These are phyloP conservation scores for Acmispon strigosus DNA, from an alignment of 306 rosid species.

Conservation along the genomic window DNA sequence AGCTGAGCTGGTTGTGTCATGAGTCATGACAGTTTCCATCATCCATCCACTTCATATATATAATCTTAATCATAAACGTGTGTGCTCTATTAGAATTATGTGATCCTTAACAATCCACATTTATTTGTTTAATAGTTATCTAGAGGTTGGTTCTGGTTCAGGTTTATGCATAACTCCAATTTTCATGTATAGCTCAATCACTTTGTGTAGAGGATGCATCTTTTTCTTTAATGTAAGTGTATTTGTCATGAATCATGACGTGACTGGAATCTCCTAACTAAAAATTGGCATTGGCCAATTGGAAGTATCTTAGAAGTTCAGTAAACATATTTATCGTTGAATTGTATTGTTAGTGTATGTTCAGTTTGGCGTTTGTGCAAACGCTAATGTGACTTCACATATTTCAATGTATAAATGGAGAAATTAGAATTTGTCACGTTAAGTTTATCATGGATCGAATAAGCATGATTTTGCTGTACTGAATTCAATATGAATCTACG, in stretches of 20 bases:
- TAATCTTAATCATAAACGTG: background rate
- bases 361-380: no score
- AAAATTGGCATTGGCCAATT: background rate
- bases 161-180: background rate
- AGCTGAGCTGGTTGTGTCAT: slow-evolving; percentile 33
- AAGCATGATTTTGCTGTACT: no score
- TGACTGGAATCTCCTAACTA: slow-evolving; percentile 19
- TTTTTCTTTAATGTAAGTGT: background rate
- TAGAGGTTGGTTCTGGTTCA: slow-evolving; percentile 8
- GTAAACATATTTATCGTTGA: no score
- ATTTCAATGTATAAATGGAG: no score
- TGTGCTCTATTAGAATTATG: background rate
- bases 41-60: background rate
- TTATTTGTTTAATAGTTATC: background rate
- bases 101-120: background rate
- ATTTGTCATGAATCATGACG: slow-evolving; percentile 3
- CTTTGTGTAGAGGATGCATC: background rate
- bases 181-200: background rate
- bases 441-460: no score
- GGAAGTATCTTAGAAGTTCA: slow-evolving; percentile 8
- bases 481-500: no score
- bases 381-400: no score
- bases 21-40: slow-evolving; percentile 16
- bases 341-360: no score
- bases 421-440: no score